Conservation (phyloP, 148 eudicot genomes). For the Cornus controversa region DNA sequence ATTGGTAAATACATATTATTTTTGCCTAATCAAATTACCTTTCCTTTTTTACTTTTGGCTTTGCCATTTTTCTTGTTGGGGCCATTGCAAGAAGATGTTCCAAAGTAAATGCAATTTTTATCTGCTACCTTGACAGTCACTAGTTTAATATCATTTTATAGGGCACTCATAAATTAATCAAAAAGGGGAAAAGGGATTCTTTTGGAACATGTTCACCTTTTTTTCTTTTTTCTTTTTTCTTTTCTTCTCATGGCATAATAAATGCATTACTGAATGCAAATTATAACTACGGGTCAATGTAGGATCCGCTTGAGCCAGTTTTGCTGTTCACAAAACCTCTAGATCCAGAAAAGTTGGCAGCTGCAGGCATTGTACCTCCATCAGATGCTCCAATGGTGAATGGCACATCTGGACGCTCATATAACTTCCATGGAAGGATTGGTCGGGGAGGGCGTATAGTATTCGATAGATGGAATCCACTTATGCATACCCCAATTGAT, state of each 20-base stretch:
- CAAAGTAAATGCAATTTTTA: neutral
- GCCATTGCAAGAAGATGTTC: neutral
- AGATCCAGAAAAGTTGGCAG: slow-evolving; percentile 49
- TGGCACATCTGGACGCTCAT: slow-evolving; percentile 34
- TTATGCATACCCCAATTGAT: slow-evolving; percentile 62
- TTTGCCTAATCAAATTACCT: neutral
- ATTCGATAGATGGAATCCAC: slow-evolving; percentile 94
- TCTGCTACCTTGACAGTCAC: neutral
- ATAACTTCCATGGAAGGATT: slow-evolving; percentile 67
- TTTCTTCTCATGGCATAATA: neutral
- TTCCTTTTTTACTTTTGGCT: neutral
- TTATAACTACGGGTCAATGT: slow-evolving; percentile 22
- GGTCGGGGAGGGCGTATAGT: slow-evolving; percentile 93
- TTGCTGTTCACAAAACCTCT: slow-evolving; percentile 62
- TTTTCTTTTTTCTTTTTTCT: too few species aligned
- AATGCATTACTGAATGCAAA: neutral
- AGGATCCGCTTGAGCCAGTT: slow-evolving; percentile 89
- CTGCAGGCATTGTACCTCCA: slow-evolving; percentile 65
- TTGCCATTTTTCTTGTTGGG: neutral
- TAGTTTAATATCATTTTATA: neutral
- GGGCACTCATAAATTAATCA: neutral
- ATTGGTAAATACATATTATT: slow-evolving; percentile 42
- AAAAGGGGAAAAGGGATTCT: neutral
- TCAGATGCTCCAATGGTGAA: slow-evolving; percentile 40
- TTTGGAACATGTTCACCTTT: neutral